Conservation (phyloP, 495 filamentous ascomycete genomes). For the Lichina pygmaea region DNA sequence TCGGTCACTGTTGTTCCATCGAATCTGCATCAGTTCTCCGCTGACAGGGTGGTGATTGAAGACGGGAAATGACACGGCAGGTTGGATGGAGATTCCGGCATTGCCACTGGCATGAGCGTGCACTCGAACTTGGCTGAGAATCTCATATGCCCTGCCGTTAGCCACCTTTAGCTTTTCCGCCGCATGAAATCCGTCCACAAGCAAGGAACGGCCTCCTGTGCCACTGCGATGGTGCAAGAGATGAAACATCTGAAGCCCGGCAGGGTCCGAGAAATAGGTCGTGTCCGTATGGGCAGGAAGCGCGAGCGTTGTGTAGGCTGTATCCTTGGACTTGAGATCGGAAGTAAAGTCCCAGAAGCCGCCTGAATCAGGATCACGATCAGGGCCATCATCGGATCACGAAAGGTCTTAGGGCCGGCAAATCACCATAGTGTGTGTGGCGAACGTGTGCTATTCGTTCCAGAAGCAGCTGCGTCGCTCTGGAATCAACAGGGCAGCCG, state of each 20-base stretch:
- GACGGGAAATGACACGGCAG: conserved; percentile 36
- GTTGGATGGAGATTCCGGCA: conserved; percentile 48
- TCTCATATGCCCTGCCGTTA: conserved; percentile 22
- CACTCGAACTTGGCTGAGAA: conserved; percentile 24
- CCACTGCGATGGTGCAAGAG: conserved; percentile 49
- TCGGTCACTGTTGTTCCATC: conserved; percentile 85
- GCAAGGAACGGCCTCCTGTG: conserved; percentile 38
- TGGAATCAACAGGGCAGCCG: conserved; percentile 34
- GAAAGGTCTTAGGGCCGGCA: neutral
- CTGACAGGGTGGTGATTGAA: conserved; percentile 22
- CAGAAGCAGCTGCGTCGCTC: conserved; percentile 40
- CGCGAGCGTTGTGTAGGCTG: conserved; percentile 64
- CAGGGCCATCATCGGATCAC: neutral
- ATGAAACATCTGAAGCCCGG: conserved; percentile 75
- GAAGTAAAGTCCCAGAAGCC: conserved; percentile 90
- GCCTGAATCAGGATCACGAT: conserved; percentile 14
- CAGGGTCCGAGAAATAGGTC: conserved; percentile 79
- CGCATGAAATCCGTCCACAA: conserved; percentile 64
- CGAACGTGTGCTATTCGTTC: conserved; percentile 62
- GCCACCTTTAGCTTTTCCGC: conserved; percentile 23
- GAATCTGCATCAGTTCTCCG: conserved; percentile 29
- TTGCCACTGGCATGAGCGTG: conserved; percentile 69
- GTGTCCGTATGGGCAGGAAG: conserved; percentile 70
- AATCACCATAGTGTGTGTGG: conserved; percentile 59
- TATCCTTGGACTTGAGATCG: conserved; percentile 67